Conservation (phyloP, 1,284 basidiomycete genomes). For the Phaffia rhodozyma region DNA sequence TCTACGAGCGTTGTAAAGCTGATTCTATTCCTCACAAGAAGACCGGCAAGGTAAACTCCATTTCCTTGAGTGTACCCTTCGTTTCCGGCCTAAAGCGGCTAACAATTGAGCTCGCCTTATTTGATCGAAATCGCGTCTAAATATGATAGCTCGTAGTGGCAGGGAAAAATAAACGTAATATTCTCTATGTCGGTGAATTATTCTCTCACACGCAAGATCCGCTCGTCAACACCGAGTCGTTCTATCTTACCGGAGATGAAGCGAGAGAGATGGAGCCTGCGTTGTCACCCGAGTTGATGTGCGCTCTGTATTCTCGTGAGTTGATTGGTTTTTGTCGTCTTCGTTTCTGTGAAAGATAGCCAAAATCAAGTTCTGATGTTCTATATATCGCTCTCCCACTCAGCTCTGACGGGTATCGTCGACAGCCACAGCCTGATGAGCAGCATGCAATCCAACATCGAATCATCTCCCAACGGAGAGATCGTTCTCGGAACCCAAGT, state of each 20-base stretch:
- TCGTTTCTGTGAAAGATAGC: too few relatives aligned
- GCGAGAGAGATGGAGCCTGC: slow-evolving; percentile 70
- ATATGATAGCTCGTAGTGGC: slow-evolving; percentile 57
- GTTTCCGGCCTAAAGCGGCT: not conserved
- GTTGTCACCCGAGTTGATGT: slow-evolving; percentile 54
- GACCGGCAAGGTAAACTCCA: slow-evolving; percentile 52
- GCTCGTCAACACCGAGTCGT: slow-evolving; percentile 33
- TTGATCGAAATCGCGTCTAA: not conserved
- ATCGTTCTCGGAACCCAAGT: slow-evolving; percentile 71
- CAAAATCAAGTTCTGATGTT: too few relatives aligned
- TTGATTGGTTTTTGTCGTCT: too few relatives aligned
- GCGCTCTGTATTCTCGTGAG: slow-evolving; percentile 67
- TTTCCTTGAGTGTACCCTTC: not conserved
- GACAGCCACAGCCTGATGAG: slow-evolving; percentile 74
- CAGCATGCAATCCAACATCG: slow-evolving; percentile 64
- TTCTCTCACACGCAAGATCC: slow-evolving; percentile 47
- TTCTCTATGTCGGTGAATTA: slow-evolving; percentile 55
- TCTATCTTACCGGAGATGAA: slow-evolving; percentile 58
- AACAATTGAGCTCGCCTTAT: not conserved
- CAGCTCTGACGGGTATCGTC: slow-evolving; percentile 62
- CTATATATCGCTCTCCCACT: too few relatives aligned
- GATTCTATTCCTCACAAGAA: slow-evolving; percentile 57
- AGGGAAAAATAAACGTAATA: slow-evolving; percentile 45
- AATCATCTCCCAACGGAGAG: slow-evolving; percentile 49
- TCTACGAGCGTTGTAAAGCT: slow-evolving; percentile 65